phyloP scores from a whole-genome alignment of 805 yeast genomes.

The Debaryomyces maramus region DNA sequence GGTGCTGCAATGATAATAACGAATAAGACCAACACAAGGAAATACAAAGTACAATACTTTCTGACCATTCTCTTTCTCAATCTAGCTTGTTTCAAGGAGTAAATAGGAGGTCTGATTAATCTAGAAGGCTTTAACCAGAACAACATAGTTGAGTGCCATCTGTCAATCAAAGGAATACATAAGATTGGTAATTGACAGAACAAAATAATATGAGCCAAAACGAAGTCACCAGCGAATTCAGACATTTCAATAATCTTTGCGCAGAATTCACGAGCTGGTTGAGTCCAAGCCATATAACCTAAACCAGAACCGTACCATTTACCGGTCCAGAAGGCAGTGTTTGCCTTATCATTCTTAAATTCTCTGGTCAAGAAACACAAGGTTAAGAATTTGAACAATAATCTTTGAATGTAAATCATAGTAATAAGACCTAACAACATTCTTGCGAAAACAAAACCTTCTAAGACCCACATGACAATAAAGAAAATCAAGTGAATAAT shows the following conservation, averaged over 20 bases:
- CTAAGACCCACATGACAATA: conserved; percentile 95
- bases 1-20: conserved; percentile 85
- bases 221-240: conserved; percentile 94
- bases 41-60: conserved; percentile 84
- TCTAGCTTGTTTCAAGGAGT: conserved; percentile 93
- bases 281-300: conserved; percentile 93
- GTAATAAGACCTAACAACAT: conserved; percentile 85
- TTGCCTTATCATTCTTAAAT: conserved; percentile 91
- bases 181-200: conserved; percentile 88
- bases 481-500: conserved; percentile 82
- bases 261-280: conserved; percentile 91
- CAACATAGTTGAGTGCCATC: conserved; percentile 97
- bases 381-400: conserved; percentile 81
- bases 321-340: conserved; percentile 99
- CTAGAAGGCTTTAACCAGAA: conserved; percentile 98
- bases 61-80: conserved; percentile 96
- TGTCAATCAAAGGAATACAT: conserved; percentile 83
- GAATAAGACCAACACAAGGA: conserved; percentile 66
- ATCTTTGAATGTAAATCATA: conserved; percentile 83
- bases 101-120: conserved; percentile 97
- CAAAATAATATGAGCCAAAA: conserved; percentile 85
- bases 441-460: conserved; percentile 86
- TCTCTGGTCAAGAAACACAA: conserved; percentile 84
- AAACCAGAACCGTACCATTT: conserved; percentile 95
- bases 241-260: conserved; percentile 94